A percentile compares a stretch with the other conserved stretches of the same genome.
These are phyloP conservation scores for Sporothrix pseudoabietina DNA, from an alignment of 2,329 filamentous ascomycete species.

Conservation along the genomic window DNA sequence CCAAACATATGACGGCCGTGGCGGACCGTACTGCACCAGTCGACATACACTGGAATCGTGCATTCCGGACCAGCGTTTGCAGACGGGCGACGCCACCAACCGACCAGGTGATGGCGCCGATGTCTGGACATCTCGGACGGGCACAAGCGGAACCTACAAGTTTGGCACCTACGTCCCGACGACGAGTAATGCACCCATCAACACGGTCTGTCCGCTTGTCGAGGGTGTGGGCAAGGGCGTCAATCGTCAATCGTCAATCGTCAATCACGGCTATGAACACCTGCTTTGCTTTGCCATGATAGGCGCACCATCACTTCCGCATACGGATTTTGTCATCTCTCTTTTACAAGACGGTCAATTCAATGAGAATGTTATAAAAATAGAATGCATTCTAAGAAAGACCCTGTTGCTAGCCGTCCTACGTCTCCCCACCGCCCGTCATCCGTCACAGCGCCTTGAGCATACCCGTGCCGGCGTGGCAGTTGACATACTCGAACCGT, in stretches of 20 bases:
- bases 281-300: neutral
- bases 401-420: neutral
- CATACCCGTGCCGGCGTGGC: neutral
- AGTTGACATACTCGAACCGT: neutral
- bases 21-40: neutral
- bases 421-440: neutral
- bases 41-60: neutral
- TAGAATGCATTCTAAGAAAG: neutral
- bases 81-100: neutral
- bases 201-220: slow-evolving; percentile 5
- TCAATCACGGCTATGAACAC: neutral
- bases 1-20: neutral
- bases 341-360: no score
- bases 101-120: neutral
- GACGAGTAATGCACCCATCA: neutral
- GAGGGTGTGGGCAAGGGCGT: slow-evolving; percentile 4
- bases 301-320: neutral
- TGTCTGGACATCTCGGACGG: neutral
- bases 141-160: neutral
- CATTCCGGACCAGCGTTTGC: neutral
- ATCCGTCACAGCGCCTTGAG: neutral
- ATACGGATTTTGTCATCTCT: no score
- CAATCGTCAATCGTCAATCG: no score
- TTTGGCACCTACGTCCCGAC: neutral
- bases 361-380: neutral